Percentiles rank a stretch among this genome's conserved stretches.
These are phyloP conservation scores for Candida mattraensis DNA, from an alignment of 805 yeast genomes.

Conservation along the genomic window DNA sequence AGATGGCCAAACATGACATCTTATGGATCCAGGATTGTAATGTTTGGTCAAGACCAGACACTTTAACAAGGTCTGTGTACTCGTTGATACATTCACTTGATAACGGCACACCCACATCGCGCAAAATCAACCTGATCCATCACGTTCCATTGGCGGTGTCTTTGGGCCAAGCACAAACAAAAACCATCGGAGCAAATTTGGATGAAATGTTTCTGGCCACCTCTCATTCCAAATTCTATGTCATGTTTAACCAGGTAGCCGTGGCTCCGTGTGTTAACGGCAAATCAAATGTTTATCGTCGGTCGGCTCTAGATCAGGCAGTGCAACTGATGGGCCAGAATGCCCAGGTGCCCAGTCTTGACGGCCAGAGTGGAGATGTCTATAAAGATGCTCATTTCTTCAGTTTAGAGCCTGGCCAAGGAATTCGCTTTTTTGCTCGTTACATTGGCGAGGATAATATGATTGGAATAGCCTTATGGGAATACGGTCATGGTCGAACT, in stretches of 20 bases:
- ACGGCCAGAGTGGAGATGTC: slow-evolving; percentile 36
- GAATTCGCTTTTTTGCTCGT: slow-evolving; percentile 69
- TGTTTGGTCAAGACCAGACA: slow-evolving; percentile 70
- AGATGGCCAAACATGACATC: slow-evolving; percentile 64
- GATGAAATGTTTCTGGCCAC: slow-evolving; percentile 86
- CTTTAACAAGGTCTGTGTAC: slow-evolving; percentile 62
- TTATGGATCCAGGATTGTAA: slow-evolving; percentile 87
- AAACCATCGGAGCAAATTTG: slow-evolving; percentile 59
- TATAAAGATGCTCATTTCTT: slow-evolving; percentile 34
- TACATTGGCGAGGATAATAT: slow-evolving; percentile 92
- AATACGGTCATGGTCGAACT: slow-evolving; percentile 62
- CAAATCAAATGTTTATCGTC: slow-evolving; percentile 75
- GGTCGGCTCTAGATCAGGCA: slow-evolving; percentile 60
- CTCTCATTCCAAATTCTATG: slow-evolving; percentile 83
- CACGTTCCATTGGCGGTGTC: slow-evolving; percentile 72
- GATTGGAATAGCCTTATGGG: slow-evolving; percentile 88
- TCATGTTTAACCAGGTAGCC: slow-evolving; percentile 68
- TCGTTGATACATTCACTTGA: slow-evolving; percentile 50
- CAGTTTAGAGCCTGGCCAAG: slow-evolving; percentile 36
- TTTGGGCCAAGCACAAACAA: slow-evolving; percentile 11
- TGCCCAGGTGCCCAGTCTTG: slow-evolving; percentile 26
- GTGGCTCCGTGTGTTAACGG: slow-evolving; percentile 92
- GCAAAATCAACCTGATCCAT: slow-evolving; percentile 68
- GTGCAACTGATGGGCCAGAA: slow-evolving; percentile 42
- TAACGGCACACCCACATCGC: slow-evolving; percentile 42